Conservation (phyloP, 2,329 filamentous ascomycete species). For the Balansia obtecta region DNA sequence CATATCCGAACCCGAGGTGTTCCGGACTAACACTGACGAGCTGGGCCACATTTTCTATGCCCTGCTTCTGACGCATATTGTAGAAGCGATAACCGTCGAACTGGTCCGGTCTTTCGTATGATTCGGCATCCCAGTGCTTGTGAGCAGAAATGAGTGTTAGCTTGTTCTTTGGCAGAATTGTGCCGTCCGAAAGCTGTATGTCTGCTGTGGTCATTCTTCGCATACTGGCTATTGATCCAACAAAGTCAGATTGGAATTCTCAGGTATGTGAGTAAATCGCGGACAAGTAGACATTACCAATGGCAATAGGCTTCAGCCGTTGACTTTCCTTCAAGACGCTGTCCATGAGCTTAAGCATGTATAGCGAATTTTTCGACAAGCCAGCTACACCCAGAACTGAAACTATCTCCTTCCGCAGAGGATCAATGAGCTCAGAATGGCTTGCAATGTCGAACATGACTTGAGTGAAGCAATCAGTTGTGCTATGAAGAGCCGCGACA, state of each 20-base stretch:
- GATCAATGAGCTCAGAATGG: constrained; percentile 11
- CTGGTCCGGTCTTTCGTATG: neutral
- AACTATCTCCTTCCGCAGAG: constrained; percentile 13
- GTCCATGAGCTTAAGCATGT: constrained; percentile 30
- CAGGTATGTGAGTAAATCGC: too few species aligned
- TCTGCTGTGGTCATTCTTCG: neutral
- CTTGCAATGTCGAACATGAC: constrained; percentile 11
- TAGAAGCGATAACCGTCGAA: constrained; percentile 22
- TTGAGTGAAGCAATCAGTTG: constrained; percentile 10
- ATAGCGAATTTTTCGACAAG: constrained; percentile 11
- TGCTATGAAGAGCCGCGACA: constrained; percentile 14
- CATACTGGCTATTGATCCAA: neutral
- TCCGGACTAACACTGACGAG: constrained; percentile 36
- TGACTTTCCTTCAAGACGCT: constrained; percentile 39
- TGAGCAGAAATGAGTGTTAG: neutral
- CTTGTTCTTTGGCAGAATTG: neutral
- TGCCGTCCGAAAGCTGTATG: neutral
- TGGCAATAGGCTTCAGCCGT: constrained; percentile 23
- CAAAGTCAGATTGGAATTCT: too few species aligned
- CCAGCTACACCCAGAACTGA: constrained; percentile 10
- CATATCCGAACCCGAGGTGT: constrained; percentile 40
- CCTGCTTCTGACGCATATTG: constrained; percentile 22
- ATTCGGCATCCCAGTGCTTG: neutral
- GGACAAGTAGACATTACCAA: neutral
- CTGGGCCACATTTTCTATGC: constrained; percentile 15